phyloP scores from a whole-genome alignment of 768 basidiomycete species.

The Serendipita sp. region DNA sequence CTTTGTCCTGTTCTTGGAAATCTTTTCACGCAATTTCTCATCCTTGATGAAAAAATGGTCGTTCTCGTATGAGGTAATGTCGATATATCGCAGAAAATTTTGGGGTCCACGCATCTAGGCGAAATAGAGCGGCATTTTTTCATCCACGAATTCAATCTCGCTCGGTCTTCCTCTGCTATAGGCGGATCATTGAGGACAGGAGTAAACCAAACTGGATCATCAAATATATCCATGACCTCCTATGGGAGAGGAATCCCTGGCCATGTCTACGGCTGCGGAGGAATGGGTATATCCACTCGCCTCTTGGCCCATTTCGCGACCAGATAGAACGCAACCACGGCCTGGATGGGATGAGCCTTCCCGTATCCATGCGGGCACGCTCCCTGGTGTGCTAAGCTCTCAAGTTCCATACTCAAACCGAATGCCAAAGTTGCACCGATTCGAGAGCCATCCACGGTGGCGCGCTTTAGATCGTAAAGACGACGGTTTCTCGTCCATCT shows the following conservation, averaged over 20 bases:
- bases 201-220: neutral
- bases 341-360: neutral
- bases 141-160: neutral
- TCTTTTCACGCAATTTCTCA: neutral
- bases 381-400: neutral
- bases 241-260: neutral
- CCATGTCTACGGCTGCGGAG: neutral
- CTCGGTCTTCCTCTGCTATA: neutral
- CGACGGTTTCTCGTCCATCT: neutral
- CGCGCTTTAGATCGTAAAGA: neutral
- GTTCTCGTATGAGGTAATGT: neutral
- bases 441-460: neutral
- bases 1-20: neutral
- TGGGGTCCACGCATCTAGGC: neutral
- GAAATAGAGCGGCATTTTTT: neutral
- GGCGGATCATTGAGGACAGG: neutral
- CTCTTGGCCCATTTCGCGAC: neutral
- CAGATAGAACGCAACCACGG: neutral
- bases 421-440: neutral
- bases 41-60: neutral
- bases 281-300: neutral
- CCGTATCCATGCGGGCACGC: too few species aligned
- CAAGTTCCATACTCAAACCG: neutral
- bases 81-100: neutral
- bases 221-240: neutral